phyloP scores from a whole-genome alignment of 176 grass and related monocot genomes.

The Oryza longistaminata region DNA sequence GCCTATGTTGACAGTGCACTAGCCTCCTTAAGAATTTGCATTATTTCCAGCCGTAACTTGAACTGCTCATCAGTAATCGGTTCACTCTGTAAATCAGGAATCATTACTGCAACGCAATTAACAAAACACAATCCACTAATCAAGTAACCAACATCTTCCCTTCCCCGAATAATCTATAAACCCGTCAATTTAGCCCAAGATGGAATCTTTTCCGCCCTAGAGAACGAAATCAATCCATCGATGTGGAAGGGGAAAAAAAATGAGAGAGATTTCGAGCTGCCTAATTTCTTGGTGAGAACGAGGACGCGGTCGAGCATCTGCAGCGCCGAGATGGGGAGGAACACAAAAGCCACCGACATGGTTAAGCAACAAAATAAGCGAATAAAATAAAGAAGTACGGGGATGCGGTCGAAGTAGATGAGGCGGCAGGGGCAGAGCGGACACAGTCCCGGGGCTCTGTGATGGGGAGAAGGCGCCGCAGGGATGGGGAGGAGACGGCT shows the following conservation, averaged over 20 bases:
- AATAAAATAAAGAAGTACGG: too few relatives aligned
- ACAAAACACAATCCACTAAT: constrained; percentile 17
- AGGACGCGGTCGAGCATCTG: constrained; percentile 68
- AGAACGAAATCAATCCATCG: background rate
- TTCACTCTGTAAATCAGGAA: too few relatives aligned
- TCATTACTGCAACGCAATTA: too few relatives aligned
- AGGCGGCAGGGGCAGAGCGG: too few relatives aligned
- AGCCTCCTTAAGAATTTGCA: constrained; percentile 76
- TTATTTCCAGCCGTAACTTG: too few relatives aligned
- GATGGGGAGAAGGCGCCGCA: too few relatives aligned
- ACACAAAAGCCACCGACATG: constrained; percentile 56
- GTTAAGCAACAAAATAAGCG: background rate
- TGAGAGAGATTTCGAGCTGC: background rate
- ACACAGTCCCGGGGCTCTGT: too few relatives aligned
- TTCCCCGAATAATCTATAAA: background rate
- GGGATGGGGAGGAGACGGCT: too few relatives aligned
- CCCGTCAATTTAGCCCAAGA: background rate
- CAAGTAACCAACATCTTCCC: background rate
- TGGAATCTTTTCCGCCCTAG: background rate
- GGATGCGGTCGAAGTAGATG: too few relatives aligned
- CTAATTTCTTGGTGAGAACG: constrained; percentile 63
- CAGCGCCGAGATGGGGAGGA: constrained; percentile 53
- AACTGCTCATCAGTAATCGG: too few relatives aligned
- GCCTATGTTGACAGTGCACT: constrained; percentile 63
- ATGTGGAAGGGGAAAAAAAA: background rate